Percentiles rank a stretch among this genome's conserved stretches.
Conservation (phyloP, 176 grass and related monocot genomes). For the Leersia perrieri region DNA sequence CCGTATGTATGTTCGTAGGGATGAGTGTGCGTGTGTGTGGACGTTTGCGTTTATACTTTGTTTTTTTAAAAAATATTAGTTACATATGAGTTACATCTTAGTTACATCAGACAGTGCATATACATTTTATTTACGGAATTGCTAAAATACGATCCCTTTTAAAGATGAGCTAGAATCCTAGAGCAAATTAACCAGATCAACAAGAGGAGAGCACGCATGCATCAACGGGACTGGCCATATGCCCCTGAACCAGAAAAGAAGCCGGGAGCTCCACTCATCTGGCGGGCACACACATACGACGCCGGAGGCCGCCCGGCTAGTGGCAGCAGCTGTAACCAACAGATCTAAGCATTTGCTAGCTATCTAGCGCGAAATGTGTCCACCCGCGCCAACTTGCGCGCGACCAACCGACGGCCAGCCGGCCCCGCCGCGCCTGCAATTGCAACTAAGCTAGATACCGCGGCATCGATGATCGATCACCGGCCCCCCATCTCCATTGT, state of each 20-base stretch:
- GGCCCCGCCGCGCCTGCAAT: background rate
- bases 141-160: background rate
- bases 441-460: background rate
- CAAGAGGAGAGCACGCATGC: no score
- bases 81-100: no score
- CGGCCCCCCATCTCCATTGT: no score
- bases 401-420: background rate
- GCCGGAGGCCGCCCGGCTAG: background rate
- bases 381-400: constrained; percentile 6
- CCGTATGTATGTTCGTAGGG: no score
- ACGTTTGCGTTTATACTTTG: no score
- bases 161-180: no score
- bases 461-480: background rate
- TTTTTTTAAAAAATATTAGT: no score
- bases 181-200: background rate
- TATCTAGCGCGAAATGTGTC: constrained; percentile 20
- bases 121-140: no score
- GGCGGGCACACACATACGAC: background rate
- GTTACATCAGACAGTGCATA: no score
- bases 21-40: no score
- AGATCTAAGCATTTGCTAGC: background rate
- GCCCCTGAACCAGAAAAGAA: background rate
- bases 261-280: background rate
- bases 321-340: constrained; percentile 22
- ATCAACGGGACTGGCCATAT: background rate